Conservation (phyloP, 148 eudicot genomes). For the Cornus suecica region DNA sequence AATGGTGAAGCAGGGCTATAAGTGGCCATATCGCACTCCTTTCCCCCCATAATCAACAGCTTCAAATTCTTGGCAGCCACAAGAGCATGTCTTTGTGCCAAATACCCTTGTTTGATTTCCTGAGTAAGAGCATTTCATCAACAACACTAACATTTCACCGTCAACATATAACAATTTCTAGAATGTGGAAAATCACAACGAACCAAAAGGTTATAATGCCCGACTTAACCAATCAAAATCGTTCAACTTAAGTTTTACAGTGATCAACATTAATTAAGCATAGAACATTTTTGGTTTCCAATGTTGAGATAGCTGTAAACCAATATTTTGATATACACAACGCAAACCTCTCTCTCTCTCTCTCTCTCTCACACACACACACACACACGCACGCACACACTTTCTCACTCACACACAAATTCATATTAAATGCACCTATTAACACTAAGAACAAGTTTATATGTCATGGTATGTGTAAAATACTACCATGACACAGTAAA, state of each 20-base stretch:
- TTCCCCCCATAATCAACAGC: conserved; percentile 29
- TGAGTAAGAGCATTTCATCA: conserved; percentile 5
- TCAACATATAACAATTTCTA: not conserved
- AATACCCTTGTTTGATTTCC: conserved; percentile 59
- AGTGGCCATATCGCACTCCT: conserved; percentile 20
- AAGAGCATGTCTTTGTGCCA: conserved; percentile 43
- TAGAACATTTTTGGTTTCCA: not conserved
- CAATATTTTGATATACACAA: not conserved
- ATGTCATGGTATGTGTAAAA: not conserved
- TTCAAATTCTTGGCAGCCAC: conserved; percentile 38
- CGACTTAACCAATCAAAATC: not conserved
- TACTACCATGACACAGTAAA: not conserved
- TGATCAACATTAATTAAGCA: not conserved
- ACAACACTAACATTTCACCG: too few species aligned
- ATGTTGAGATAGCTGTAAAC: not conserved
- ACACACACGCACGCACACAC: too few species aligned
- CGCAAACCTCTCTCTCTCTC: too few species aligned
- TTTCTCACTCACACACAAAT: too few species aligned
- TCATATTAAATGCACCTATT: too few species aligned
- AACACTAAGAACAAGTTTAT: not conserved
- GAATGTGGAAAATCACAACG: not conserved
- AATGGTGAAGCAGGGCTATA: conserved; percentile 35
- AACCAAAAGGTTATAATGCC: not conserved
- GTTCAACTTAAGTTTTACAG: not conserved
- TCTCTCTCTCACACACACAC: too few species aligned